Percentiles rank a stretch among this genome's conserved stretches.
Conservation (phyloP, 1,284 basidiomycete species). For the Leccinum fallax region DNA sequence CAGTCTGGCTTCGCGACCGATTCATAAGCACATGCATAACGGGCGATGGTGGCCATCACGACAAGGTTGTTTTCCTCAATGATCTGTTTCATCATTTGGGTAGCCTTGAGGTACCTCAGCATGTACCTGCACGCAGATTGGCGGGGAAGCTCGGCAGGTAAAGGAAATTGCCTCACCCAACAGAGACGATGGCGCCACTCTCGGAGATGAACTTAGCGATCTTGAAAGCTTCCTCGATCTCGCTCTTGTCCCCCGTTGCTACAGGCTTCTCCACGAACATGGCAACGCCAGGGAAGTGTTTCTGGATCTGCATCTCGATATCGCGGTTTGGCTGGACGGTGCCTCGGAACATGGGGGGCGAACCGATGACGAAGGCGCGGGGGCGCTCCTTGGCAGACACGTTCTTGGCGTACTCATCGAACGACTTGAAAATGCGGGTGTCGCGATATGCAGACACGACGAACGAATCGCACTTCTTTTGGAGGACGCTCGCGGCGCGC, state of each 20-base stretch:
- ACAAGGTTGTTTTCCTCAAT: conserved; percentile 93
- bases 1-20: conserved; percentile 90
- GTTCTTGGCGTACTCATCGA: conserved; percentile 84
- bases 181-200: conserved; percentile 80
- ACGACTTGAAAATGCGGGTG: conserved; percentile 85
- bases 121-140: conserved; percentile 61
- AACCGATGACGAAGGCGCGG: conserved; percentile 86
- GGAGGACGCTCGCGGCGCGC: conserved; percentile 80
- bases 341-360: conserved; percentile 93
- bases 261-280: conserved; percentile 96
- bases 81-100: conserved; percentile 98
- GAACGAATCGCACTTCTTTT: conserved; percentile 92
- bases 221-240: conserved; percentile 67
- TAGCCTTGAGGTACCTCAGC: conserved; percentile 91
- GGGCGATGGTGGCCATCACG: conserved; percentile 97
- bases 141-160: not conserved
- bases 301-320: conserved; percentile 88
- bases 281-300: conserved; percentile 88
- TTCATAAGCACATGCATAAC: conserved; percentile 94
- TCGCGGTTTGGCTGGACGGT: conserved; percentile 78
- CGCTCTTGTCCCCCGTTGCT: conserved; percentile 77
- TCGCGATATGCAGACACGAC: conserved; percentile 92
- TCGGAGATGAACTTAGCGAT: conserved; percentile 71
- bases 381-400: conserved; percentile 64
- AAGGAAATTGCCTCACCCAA: conserved; percentile 60